phyloP scores from a whole-genome alignment of 257 asterid species.

The Solanum tarapatanum region DNA sequence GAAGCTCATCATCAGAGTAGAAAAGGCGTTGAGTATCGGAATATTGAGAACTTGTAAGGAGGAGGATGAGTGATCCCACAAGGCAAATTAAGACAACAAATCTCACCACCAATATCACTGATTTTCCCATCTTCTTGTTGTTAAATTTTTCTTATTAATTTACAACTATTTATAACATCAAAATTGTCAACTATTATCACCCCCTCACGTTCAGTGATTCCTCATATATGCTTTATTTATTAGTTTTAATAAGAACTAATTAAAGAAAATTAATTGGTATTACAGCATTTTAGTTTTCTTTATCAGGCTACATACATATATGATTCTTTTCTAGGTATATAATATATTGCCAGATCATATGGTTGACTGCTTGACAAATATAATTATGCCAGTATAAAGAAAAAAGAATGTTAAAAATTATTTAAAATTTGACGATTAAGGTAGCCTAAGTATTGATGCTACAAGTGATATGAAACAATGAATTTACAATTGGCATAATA shows the following conservation, averaged over 20 bases:
- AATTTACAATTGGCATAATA: too few relatives aligned
- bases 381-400: neutral
- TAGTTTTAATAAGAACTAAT: neutral
- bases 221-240: neutral
- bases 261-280: neutral
- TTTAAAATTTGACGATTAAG: too few relatives aligned
- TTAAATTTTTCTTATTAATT: neutral
- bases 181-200: neutral
- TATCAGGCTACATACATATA: neutral
- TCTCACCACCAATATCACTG: neutral
- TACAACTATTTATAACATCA: neutral
- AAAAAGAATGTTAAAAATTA: neutral
- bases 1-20: neutral
- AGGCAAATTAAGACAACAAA: neutral
- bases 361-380: neutral
- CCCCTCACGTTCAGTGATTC: neutral
- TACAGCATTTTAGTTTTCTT: neutral
- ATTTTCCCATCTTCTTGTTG: neutral
- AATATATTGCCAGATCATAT: neutral
- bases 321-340: neutral
- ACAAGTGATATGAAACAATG: too few relatives aligned
- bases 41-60: neutral
- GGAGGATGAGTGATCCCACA: neutral
- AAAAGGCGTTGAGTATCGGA: neutral
- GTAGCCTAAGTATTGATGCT: too few relatives aligned